Evolutionary conservation across 2,329 filamentous ascomycete species (phyloP).

Genomic region (Huntiella bhutanensis): DNA sequence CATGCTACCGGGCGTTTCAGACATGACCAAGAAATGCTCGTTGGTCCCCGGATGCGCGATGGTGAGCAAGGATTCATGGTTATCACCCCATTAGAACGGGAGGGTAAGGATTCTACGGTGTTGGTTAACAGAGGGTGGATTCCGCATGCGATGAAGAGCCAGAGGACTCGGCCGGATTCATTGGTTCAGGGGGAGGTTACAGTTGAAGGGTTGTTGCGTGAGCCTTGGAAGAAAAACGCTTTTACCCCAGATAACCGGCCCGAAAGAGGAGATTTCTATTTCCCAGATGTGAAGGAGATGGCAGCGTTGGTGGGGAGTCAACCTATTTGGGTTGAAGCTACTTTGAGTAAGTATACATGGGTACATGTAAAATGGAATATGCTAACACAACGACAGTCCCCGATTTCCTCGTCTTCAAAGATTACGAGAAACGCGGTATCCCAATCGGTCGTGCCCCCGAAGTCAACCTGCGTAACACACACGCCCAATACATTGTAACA

Average conservation of each 20-base stretch:
- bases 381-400: constrained; percentile 35
- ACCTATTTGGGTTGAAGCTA: constrained; percentile 87
- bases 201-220: constrained; percentile 66
- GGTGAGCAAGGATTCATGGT: constrained; percentile 84
- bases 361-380: not conserved
- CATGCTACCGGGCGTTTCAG: constrained; percentile 52
- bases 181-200: constrained; percentile 53
- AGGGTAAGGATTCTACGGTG: constrained; percentile 43
- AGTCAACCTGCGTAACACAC: constrained; percentile 89
- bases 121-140: constrained; percentile 90
- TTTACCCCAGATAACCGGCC: constrained; percentile 87
- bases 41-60: constrained; percentile 76
- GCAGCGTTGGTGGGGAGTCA: constrained; percentile 64
- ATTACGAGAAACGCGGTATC: constrained; percentile 61
- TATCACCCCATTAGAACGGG: constrained; percentile 71
- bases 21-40: constrained; percentile 91
- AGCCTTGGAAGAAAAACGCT: constrained; percentile 94
- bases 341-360: constrained; percentile 47
- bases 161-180: constrained; percentile 44
- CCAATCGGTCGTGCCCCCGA: constrained; percentile 77
- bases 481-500: constrained; percentile 96
- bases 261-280: constrained; percentile 74
- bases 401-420: constrained; percentile 56
- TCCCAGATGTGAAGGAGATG: constrained; percentile 88
- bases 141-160: constrained; percentile 48